Evolutionary conservation across 1,139 yeast genomes (phyloP).

Genomic region (Lodderomyces beijingensis): DNA sequence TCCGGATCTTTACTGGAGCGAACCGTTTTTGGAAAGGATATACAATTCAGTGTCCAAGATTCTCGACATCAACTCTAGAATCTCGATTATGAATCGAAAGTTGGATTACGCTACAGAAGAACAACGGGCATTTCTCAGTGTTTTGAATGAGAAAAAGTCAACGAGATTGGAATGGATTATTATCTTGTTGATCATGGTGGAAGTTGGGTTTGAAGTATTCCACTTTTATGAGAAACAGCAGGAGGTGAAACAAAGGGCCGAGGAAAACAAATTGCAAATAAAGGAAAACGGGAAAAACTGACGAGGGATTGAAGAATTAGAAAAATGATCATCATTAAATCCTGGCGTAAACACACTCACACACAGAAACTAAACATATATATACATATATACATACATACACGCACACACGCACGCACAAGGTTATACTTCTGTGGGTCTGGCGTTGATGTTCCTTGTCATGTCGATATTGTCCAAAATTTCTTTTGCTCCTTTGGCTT

Average conservation of each 20-base stretch:
- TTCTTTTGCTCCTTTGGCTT: slow-evolving; percentile 73
- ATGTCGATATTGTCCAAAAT: slow-evolving; percentile 74
- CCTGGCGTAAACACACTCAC: not conserved
- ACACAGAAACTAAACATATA: not conserved
- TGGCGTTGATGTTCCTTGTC: slow-evolving; percentile 15
- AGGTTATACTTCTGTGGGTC: slow-evolving; percentile 13
- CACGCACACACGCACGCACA: not conserved
- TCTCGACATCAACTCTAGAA: slow-evolving; percentile 73
- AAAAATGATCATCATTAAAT: not conserved
- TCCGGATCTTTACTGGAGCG: slow-evolving; percentile 92
- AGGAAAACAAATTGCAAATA: not conserved
- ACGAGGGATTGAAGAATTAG: not conserved
- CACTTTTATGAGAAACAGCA: slow-evolving; percentile 35
- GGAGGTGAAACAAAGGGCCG: slow-evolving; percentile 5
- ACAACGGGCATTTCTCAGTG: slow-evolving; percentile 69
- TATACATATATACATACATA: not conserved
- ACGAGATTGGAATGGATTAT: slow-evolving; percentile 85
- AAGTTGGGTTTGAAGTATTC: slow-evolving; percentile 73
- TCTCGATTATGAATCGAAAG: slow-evolving; percentile 74
- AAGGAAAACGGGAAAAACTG: not conserved
- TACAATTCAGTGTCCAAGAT: slow-evolving; percentile 67
- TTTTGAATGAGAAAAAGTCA: slow-evolving; percentile 72
- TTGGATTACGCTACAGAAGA: slow-evolving; percentile 89
- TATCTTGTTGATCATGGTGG: slow-evolving; percentile 74
- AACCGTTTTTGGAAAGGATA: slow-evolving; percentile 73